Conservation (phyloP, 2,329 filamentous ascomycete species). For the Fusarium phyllophilum region DNA sequence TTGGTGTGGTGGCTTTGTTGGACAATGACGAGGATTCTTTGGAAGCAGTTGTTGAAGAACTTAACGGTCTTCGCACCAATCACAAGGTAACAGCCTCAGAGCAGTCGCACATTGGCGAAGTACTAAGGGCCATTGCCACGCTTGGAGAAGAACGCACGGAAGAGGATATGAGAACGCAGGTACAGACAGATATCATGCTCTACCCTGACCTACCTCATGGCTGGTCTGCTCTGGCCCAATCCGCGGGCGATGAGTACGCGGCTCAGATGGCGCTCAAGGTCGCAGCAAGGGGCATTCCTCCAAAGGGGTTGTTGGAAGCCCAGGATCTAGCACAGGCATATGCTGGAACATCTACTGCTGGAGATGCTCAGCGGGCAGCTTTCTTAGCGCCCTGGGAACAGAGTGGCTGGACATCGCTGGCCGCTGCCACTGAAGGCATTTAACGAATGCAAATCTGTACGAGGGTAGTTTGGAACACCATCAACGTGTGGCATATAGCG, state of each 20-base stretch:
- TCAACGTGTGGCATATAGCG: background rate
- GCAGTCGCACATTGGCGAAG: constrained; percentile 74
- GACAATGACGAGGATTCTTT: constrained; percentile 82
- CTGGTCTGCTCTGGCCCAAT: constrained; percentile 79
- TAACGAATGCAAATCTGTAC: background rate
- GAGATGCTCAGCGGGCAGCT: constrained; percentile 80
- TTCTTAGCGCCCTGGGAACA: constrained; percentile 83
- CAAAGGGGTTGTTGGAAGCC: constrained; percentile 73
- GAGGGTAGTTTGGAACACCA: constrained; percentile 1
- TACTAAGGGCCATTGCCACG: constrained; percentile 79
- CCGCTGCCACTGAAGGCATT: constrained; percentile 42
- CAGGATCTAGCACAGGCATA: constrained; percentile 78
- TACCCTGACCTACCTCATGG: constrained; percentile 81
- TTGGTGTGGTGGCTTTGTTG: constrained; percentile 85
- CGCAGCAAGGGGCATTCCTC: constrained; percentile 79
- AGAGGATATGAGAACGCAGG: constrained; percentile 68
- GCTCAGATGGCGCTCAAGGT: constrained; percentile 85
- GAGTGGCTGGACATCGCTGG: constrained; percentile 71
- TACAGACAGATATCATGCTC: constrained; percentile 82
- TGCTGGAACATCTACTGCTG: constrained; percentile 75
- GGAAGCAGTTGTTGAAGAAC: constrained; percentile 81
- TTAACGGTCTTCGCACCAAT: constrained; percentile 76
- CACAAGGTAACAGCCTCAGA: constrained; percentile 71
- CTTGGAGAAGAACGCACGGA: constrained; percentile 61
- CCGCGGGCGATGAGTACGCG: constrained; percentile 62